These are phyloP conservation scores for Pichiaceae sp. DNA, from an alignment of 1,139 yeast species.

Conservation along the genomic window DNA sequence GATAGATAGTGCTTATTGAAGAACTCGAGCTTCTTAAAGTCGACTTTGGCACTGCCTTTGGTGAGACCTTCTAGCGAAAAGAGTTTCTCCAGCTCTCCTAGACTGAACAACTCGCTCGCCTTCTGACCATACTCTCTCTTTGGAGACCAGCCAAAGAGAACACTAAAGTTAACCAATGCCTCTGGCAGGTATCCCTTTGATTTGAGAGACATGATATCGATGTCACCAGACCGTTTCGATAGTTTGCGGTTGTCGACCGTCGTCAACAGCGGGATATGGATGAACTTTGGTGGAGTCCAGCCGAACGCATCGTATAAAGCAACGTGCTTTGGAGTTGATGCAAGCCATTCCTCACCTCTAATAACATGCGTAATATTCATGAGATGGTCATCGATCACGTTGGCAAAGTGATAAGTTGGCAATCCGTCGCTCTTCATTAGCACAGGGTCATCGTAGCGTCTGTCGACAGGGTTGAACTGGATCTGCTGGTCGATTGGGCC, in stretches of 20 bases:
- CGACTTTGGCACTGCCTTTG: conserved; percentile 90
- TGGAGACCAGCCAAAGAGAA: conserved; percentile 93
- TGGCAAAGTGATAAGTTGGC: conserved; percentile 96
- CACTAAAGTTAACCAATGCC: conserved; percentile 79
- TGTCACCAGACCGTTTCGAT: conserved; percentile 80
- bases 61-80: conserved; percentile 62
- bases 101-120: conserved; percentile 49
- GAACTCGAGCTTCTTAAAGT: conserved; percentile 59
- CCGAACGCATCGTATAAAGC: conserved; percentile 82
- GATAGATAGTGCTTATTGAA: conserved; percentile 66
- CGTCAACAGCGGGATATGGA: conserved; percentile 87
- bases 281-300: conserved; percentile 73
- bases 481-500: conserved; percentile 74
- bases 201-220: conserved; percentile 54
- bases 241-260: conserved; percentile 69
- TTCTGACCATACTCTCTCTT: conserved; percentile 47
- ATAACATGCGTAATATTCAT: conserved; percentile 92
- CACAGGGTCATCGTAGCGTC: conserved; percentile 84
- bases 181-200: conserved; percentile 70
- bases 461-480: conserved; percentile 60
- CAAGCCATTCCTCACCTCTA: conserved; percentile 96
- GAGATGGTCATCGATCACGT: conserved; percentile 87
- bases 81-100: conserved; percentile 41
- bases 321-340: conserved; percentile 91
- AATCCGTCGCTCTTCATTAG: conserved; percentile 83